These are phyloP conservation scores for Diaporthe sp. DNA, from an alignment of 2,329 filamentous ascomycete genomes.

Conservation along the genomic window DNA sequence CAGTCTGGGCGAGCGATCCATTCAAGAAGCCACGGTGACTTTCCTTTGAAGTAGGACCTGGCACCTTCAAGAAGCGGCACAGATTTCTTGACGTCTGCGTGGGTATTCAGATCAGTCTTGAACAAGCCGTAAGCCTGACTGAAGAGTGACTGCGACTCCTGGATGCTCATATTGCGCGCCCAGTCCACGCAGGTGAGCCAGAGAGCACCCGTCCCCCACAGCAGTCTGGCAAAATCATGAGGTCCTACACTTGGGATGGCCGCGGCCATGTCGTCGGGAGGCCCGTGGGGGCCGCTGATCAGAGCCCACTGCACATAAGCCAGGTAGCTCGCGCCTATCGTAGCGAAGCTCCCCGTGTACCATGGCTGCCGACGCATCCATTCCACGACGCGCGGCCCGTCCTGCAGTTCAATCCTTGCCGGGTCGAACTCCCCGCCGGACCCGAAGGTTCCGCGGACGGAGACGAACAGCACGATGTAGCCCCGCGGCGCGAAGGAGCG, in stretches of 20 bases:
- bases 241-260: slow-evolving; percentile 28
- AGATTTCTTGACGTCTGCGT: neutral
- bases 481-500: slow-evolving; percentile 38
- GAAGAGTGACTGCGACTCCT: neutral
- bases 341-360: slow-evolving; percentile 39
- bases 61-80: slow-evolving; percentile 28
- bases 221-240: slow-evolving; percentile 31
- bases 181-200: slow-evolving; percentile 29
- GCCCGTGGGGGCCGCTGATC: slow-evolving; percentile 30
- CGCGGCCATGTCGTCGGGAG: slow-evolving; percentile 34
- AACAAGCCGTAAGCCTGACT: neutral
- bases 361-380: slow-evolving; percentile 40
- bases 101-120: neutral
- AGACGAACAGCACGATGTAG: slow-evolving; percentile 38
- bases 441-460: slow-evolving; percentile 38
- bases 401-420: slow-evolving; percentile 26
- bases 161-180: neutral
- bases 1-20: slow-evolving; percentile 11
- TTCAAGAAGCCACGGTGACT: slow-evolving; percentile 27
- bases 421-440: slow-evolving; percentile 36
- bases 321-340: slow-evolving; percentile 36
- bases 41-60: neutral
- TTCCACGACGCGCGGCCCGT: slow-evolving; percentile 34
- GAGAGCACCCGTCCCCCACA: slow-evolving; percentile 36
- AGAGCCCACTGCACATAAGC: slow-evolving; percentile 39